Conservation (phyloP, 257 asterid genomes). For the Salvia splendens region DNA sequence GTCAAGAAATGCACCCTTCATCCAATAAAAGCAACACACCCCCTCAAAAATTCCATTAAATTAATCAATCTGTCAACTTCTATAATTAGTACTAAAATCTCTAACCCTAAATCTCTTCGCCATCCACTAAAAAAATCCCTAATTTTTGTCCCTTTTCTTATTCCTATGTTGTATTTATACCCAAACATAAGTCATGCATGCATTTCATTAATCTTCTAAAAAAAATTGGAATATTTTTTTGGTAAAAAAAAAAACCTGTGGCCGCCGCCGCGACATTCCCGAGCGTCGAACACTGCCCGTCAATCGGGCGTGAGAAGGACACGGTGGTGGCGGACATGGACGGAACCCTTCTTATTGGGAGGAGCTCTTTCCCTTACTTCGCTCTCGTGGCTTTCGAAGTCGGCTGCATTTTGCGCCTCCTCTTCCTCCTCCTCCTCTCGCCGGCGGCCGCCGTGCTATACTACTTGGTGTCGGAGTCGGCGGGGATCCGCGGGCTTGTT, state of each 20-base stretch:
- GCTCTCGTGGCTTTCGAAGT: constrained; percentile 74
- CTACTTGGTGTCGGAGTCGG: constrained; percentile 58
- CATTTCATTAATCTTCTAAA: neutral
- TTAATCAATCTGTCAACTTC: no score
- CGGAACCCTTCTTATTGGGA: constrained; percentile 61
- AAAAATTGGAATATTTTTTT: no score
- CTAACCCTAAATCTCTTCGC: neutral
- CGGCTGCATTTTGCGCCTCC: constrained; percentile 64
- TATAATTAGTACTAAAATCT: no score
- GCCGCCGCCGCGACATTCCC: constrained; percentile 39
- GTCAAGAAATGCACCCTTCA: no score
- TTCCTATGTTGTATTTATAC: neutral
- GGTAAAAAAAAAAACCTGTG: neutral
- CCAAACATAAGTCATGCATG: constrained; percentile 9
- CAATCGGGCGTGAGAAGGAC: constrained; percentile 51
- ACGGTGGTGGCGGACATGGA: constrained; percentile 62
- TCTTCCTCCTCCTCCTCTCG: constrained; percentile 52
- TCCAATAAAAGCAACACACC: no score
- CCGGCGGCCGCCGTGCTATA: constrained; percentile 61
- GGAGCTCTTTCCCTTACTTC: constrained; percentile 69
- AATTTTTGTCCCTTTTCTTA: neutral
- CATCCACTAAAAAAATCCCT: neutral
- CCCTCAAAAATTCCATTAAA: no score
- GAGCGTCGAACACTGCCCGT: constrained; percentile 45
- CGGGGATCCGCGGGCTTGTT: constrained; percentile 58